phyloP scores from a whole-genome alignment of 257 asterid genomes.

The Salvia rosmarinus region DNA sequence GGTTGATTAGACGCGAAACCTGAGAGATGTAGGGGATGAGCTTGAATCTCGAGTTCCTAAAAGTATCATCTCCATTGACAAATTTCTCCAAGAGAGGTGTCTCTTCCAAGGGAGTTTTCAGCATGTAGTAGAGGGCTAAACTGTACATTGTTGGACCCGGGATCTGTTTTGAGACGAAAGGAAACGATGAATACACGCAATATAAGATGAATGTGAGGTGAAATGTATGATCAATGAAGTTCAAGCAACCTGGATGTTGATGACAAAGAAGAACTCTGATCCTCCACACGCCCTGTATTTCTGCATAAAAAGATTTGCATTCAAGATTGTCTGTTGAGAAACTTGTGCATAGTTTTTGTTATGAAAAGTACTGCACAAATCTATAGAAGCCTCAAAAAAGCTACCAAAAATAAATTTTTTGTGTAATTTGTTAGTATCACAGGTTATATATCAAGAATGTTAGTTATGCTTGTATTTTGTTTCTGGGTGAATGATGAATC shows the following conservation, averaged over 20 bases:
- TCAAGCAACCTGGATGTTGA: conserved; percentile 68
- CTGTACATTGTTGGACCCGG: conserved; percentile 63
- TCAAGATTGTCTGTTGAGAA: conserved; percentile 4
- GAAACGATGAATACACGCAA: conserved; percentile 16
- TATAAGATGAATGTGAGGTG: neutral
- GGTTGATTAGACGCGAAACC: conserved; percentile 37
- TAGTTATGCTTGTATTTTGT: neutral
- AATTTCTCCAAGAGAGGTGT: conserved; percentile 74
- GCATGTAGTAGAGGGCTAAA: conserved; percentile 76
- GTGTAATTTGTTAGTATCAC: neutral
- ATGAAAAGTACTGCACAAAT: conserved; percentile 2
- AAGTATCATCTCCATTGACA: conserved; percentile 82
- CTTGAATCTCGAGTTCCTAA: conserved; percentile 87
- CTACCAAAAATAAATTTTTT: neutral
- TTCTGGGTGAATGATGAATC: neutral
- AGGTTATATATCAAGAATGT: neutral
- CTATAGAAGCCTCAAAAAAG: neutral
- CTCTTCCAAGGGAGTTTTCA: conserved; percentile 63
- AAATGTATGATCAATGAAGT: neutral
- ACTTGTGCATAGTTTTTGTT: neutral
- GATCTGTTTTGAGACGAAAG: conserved; percentile 42
- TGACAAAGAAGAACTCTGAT: conserved; percentile 72
- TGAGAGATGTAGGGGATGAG: conserved; percentile 87
- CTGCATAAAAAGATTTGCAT: conserved; percentile 39
- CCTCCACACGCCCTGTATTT: conserved; percentile 61